Percentiles rank a stretch among this genome's conserved stretches.
Conservation (phyloP, 2,329 filamentous ascomycete genomes). For the Colletotrichum australisinense region DNA sequence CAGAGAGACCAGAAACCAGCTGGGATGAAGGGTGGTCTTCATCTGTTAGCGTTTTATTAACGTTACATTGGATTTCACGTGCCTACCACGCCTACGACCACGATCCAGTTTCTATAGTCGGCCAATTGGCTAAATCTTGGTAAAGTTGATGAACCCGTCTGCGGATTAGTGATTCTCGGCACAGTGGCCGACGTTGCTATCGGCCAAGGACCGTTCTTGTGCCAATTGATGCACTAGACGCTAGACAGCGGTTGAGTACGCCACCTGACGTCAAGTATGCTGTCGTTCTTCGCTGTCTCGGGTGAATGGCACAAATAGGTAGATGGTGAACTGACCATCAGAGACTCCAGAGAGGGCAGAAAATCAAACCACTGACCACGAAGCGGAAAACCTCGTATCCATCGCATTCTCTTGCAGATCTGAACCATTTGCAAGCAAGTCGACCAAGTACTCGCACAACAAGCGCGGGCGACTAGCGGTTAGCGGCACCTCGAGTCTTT, state of each 20-base stretch:
- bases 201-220: not conserved
- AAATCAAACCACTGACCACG: too few species aligned
- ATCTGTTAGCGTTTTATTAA: slow-evolving; percentile 20
- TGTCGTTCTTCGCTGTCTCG: not conserved
- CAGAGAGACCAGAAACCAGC: too few species aligned
- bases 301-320: not conserved
- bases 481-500: slow-evolving; percentile 19
- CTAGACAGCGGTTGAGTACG: not conserved
- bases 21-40: not conserved
- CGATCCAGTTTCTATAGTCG: not conserved
- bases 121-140: not conserved
- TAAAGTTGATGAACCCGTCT: not conserved
- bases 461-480: slow-evolving; percentile 14
- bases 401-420: not conserved
- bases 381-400: not conserved
- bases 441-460: not conserved
- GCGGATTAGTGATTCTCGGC: not conserved
- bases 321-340: not conserved
- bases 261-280: not conserved
- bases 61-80: slow-evolving; percentile 20
- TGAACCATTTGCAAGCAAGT: not conserved
- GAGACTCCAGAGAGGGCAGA: not conserved
- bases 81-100: not conserved
- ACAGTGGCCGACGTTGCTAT: not conserved
- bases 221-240: not conserved